Conservation (phyloP, 805 yeast species). For the Barnettozyma siamensis region DNA sequence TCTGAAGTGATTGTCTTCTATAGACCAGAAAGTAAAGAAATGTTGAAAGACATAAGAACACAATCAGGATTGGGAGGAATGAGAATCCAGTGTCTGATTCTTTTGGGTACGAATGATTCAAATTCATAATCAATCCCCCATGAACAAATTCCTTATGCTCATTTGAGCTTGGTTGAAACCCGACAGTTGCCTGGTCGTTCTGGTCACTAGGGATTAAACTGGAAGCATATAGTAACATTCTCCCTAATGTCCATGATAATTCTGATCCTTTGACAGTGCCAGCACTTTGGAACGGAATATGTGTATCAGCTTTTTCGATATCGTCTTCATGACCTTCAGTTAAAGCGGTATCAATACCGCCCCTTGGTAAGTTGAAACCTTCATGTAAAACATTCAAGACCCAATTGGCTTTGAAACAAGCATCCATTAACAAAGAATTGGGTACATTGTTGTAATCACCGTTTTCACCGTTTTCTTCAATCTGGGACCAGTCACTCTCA, state of each 20-base stretch:
- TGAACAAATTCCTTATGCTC: constrained; percentile 18
- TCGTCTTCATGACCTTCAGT: constrained; percentile 20
- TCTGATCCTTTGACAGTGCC: constrained; percentile 78
- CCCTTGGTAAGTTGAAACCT: constrained; percentile 83
- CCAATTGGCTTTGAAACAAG: constrained; percentile 96
- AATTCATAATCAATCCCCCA: constrained; percentile 14
- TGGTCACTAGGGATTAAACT: constrained; percentile 28
- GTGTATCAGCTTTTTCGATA: constrained; percentile 19
- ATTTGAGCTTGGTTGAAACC: constrained; percentile 23
- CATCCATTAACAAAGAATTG: constrained; percentile 53
- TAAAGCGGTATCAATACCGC: constrained; percentile 44
- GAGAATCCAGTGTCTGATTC: constrained; percentile 5
- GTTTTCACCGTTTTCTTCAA: constrained; percentile 40
- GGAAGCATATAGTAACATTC: constrained; percentile 76
- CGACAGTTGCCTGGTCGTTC: constrained; percentile 9
- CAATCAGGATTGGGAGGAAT: constrained; percentile 8
- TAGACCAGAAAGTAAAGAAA: constrained; percentile 11
- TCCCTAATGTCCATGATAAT: constrained; percentile 93
- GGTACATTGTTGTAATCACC: constrained; percentile 57
- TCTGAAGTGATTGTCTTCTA: constrained; percentile 10
- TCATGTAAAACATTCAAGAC: constrained; percentile 83
- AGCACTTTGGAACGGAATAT: constrained; percentile 76
- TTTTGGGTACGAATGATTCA: constrained; percentile 1
- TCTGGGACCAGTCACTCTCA: constrained; percentile 63
- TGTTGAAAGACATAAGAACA: constrained; percentile 3